Percentiles rank a stretch among this genome's conserved stretches.
Evolutionary conservation across 2,329 filamentous ascomycete species (phyloP).

Genomic region (Exophiala phaeomuriformis): DNA sequence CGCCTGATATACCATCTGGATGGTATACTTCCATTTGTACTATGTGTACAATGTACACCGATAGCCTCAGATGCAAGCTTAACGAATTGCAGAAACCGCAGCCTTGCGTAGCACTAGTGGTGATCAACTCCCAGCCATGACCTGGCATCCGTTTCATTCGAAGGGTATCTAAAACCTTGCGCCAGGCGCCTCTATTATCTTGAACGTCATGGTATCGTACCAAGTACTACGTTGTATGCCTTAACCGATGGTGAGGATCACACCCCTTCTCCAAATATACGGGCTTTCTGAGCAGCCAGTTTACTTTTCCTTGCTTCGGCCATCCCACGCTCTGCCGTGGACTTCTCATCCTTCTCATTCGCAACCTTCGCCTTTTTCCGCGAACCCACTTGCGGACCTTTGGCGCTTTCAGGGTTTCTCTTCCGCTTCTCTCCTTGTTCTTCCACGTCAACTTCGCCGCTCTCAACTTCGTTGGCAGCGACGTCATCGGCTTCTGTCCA

Average conservation of each 20-base stretch:
- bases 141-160: background rate
- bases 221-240: background rate
- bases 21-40: too few species aligned
- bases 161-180: background rate
- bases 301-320: conserved; percentile 19
- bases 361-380: conserved; percentile 22
- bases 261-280: conserved; percentile 15
- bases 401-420: conserved; percentile 19
- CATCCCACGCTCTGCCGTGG: conserved; percentile 6
- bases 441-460: conserved; percentile 27
- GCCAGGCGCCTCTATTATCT: background rate
- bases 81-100: background rate
- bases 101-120: background rate
- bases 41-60: too few species aligned
- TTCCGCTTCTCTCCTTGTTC: conserved; percentile 23
- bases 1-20: too few species aligned
- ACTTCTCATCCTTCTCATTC: conserved; percentile 13
- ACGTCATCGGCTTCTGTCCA: conserved; percentile 69
- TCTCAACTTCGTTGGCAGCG: conserved; percentile 51
- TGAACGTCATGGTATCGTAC: background rate
- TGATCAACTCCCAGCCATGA: background rate
- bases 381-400: conserved; percentile 24
- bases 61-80: too few species aligned
- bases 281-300: conserved; percentile 23
- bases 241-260: background rate